Percentiles rank a stretch among this genome's conserved stretches.
Evolutionary conservation across 2,329 filamentous ascomycete genomes (phyloP).

Genomic region (Plenodomus tracheiphilus): DNA sequence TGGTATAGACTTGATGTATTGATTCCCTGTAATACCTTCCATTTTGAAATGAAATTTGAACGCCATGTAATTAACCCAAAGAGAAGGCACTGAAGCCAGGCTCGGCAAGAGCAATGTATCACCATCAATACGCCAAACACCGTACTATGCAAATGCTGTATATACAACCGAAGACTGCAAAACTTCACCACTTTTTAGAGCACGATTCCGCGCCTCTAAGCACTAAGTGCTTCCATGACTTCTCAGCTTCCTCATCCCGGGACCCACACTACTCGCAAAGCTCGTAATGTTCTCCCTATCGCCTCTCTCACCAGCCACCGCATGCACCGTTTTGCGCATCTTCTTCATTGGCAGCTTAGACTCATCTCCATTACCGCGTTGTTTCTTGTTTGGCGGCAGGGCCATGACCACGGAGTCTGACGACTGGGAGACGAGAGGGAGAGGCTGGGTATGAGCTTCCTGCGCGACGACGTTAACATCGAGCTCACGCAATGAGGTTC

Average conservation of each 20-base stretch:
- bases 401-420: constrained; percentile 31
- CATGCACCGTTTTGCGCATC: constrained; percentile 48
- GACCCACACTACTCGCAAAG: constrained; percentile 47
- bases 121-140: not conserved
- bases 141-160: not conserved
- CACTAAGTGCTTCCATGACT: constrained; percentile 36
- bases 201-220: not conserved
- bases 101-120: too few species aligned
- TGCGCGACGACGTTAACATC: constrained; percentile 51
- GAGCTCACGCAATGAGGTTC: constrained; percentile 49
- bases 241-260: constrained; percentile 44
- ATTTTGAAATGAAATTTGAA: not conserved
- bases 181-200: not conserved
- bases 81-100: not conserved
- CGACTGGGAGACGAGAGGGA: constrained; percentile 37
- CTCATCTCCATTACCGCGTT: constrained; percentile 38
- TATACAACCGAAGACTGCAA: not conserved
- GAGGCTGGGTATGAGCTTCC: constrained; percentile 35
- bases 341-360: constrained; percentile 52
- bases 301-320: constrained; percentile 40
- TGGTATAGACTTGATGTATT: not conserved
- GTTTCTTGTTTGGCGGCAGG: constrained; percentile 50
- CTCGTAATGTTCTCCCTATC: constrained; percentile 49
- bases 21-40: not conserved
- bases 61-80: not conserved